Base-by-base conservation (phyloP, 768 basidiomycete species). In the Rhodotorula sphaerocarpa region DNA sequence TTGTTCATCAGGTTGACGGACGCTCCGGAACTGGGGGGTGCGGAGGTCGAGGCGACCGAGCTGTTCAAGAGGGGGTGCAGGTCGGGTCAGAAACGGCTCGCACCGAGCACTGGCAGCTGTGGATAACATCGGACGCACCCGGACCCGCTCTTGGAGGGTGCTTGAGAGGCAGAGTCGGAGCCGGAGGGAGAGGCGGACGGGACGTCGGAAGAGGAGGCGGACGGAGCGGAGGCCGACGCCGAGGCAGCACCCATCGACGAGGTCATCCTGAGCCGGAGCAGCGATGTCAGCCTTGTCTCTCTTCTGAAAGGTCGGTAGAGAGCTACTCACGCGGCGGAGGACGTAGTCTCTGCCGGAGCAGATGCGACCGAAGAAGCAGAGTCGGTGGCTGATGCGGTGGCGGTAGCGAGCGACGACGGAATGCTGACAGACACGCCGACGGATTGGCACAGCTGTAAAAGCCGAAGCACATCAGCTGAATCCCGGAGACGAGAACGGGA, bases 351-450 rank as follows among this genome's bases (percentile, higher is more conserved):
- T 15, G 48, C 30, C 5, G 50, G 11, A 6, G 50, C 21, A 39
- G 34, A 21, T 20, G 28, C 36, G 2, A 9, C 34, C 36, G 36
- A n/a, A n/a, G n/a, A n/a, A n/a, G n/a, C n/a, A 41, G 39, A 43
- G 11, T 30, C 20, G 7, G 39, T 34, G 5, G 31, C 55, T 5
- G 30, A 5, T 10, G 42, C 36, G 27, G 14, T 7, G 5, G 23
- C 6, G 27, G 16, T 14, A 28, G 39, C 34, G n/a, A 23, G 21
- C 20, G 23, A 23, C 9, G 50, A 36, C 31, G 31, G 48, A 42
- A 65, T 43, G 27, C 53, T 28, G n/a, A 65, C 58, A 10, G 2
- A 1, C 4, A 65, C 51, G 45, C 63, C 63, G 30, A 36, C 58
- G 1, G 48, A 23, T 7, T 47, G 47, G 34, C 63, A 65, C 54